These are phyloP conservation scores for Wickerhamiella hasegawae DNA, from an alignment of 805 yeast genomes.

Conservation along the genomic window DNA sequence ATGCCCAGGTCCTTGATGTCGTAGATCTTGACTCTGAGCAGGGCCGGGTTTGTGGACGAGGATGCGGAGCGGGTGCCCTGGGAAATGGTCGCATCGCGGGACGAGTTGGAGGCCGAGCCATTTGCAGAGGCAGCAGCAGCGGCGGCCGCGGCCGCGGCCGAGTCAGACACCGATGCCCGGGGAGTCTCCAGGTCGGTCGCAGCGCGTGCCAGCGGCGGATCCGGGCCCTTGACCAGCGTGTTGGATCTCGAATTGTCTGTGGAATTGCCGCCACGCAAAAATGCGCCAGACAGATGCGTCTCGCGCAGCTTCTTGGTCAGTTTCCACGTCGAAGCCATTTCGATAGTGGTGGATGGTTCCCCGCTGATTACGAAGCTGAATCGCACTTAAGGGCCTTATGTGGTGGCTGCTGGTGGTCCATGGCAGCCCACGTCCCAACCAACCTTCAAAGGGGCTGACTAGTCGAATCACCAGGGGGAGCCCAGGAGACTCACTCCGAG, in stretches of 20 bases:
- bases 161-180: constrained; percentile 20
- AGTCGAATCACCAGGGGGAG: too few relatives aligned
- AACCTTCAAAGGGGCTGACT: too few relatives aligned
- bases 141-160: constrained; percentile 6
- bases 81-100: background rate
- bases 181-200: constrained; percentile 14
- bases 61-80: constrained; percentile 12
- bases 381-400: too few relatives aligned
- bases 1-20: constrained; percentile 12
- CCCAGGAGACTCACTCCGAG: too few relatives aligned
- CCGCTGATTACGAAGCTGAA: background rate
- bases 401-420: too few relatives aligned
- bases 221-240: constrained; percentile 3
- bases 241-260: constrained; percentile 2
- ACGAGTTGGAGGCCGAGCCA: background rate
- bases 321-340: constrained; percentile 25
- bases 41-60: constrained; percentile 22
- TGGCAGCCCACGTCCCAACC: too few relatives aligned
- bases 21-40: constrained; percentile 37
- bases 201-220: background rate
- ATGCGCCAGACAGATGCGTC: constrained; percentile 21
- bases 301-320: constrained; percentile 32
- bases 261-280: constrained; percentile 9
- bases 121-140: constrained; percentile 7
- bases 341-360: background rate